Percentiles rank a stretch among this genome's conserved stretches.
phyloP scores from a whole-genome alignment of 345 rosid genomes.

The Citrus mangshanensis region DNA sequence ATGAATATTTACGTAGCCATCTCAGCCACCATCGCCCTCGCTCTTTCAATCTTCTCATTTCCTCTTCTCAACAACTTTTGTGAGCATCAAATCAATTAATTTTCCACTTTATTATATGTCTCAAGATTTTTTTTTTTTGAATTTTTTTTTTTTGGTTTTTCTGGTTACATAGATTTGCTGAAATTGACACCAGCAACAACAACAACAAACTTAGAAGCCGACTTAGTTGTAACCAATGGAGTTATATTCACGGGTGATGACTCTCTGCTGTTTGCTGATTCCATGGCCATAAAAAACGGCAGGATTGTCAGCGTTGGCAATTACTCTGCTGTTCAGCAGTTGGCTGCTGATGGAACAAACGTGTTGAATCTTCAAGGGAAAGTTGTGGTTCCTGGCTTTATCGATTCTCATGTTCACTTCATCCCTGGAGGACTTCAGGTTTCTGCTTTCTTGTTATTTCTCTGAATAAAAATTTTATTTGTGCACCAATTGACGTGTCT shows the following conservation, averaged over 20 bases:
- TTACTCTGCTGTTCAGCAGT: conserved; percentile 57
- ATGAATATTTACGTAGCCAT: conserved; percentile 36
- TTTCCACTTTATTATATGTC: background rate
- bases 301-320: conserved; percentile 69
- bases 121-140: background rate
- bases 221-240: conserved; percentile 68
- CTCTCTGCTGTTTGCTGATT: conserved; percentile 62
- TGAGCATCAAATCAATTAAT: background rate
- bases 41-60: conserved; percentile 32
- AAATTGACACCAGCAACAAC: conserved; percentile 18
- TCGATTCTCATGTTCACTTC: conserved; percentile 92
- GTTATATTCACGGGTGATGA: conserved; percentile 71
- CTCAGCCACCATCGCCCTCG: conserved; percentile 39
- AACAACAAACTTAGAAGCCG: conserved; percentile 41
- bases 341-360: conserved; percentile 51
- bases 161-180: conserved; percentile 45
- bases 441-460: background rate
- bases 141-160: background rate
- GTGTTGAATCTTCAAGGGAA: conserved; percentile 71
- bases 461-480: no score
- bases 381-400: conserved; percentile 82
- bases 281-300: conserved; percentile 71
- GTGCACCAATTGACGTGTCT: no score
- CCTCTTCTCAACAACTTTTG: conserved; percentile 35
- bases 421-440: conserved; percentile 86